Conservation (phyloP, 2,329 filamentous ascomycete genomes). For the Aspergillus persii region DNA sequence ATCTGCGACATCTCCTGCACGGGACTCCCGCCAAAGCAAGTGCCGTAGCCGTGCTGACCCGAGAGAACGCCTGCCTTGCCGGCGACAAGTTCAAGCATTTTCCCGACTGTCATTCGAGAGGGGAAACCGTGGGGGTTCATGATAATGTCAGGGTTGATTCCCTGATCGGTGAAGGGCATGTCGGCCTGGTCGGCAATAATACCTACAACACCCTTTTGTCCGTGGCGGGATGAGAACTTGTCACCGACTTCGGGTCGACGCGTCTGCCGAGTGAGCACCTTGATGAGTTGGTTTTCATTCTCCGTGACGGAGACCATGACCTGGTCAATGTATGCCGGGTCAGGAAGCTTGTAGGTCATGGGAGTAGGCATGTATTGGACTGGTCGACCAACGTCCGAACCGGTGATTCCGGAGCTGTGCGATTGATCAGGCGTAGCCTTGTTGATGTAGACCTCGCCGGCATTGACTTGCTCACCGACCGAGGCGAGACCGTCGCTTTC, state of each 20-base stretch:
- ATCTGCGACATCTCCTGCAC: conserved; percentile 87
- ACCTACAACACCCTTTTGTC: conserved; percentile 95
- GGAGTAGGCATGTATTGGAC: conserved; percentile 39
- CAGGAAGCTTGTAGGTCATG: conserved; percentile 74
- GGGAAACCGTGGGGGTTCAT: conserved; percentile 99
- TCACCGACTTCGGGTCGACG: conserved; percentile 91
- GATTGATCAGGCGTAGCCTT: conserved; percentile 83
- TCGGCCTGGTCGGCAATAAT: conserved; percentile 97
- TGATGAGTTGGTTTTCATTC: conserved; percentile 80
- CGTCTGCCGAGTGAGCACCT: conserved; percentile 94
- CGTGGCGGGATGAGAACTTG: conserved; percentile 98
- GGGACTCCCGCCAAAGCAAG: conserved; percentile 76
- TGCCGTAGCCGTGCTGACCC: conserved; percentile 87
- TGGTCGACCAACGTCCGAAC: conserved; percentile 57
- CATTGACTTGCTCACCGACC: conserved; percentile 75
- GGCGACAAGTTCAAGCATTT: conserved; percentile 90
- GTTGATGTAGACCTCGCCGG: conserved; percentile 84
- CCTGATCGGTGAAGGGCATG: conserved; percentile 89
- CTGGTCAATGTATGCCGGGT: conserved; percentile 90
- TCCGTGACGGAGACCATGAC: conserved; percentile 91
- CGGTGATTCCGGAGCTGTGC: conserved; percentile 62
- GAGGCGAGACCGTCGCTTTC: conserved; percentile 85
- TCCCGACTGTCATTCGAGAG: conserved; percentile 98
- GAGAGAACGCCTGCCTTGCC: conserved; percentile 89
- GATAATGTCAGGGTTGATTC: conserved; percentile 96